A percentile compares a stretch with the other conserved stretches of the same genome.
phyloP scores from a whole-genome alignment of 2,329 filamentous ascomycete species.

The Thermoascus crustaceus region DNA sequence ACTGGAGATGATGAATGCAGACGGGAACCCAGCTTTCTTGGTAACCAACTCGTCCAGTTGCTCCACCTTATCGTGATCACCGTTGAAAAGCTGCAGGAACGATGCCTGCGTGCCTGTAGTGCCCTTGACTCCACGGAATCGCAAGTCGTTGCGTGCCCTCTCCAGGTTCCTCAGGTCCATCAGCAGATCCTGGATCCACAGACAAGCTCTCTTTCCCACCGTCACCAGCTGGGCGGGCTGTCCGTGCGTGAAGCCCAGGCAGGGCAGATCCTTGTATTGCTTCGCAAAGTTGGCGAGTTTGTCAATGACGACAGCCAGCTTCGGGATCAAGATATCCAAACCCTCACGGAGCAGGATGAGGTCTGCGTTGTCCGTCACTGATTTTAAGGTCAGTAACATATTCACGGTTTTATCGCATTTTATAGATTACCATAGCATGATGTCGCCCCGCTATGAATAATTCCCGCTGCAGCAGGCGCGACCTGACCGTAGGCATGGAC shows the following conservation, averaged over 20 bases:
- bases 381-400: conserved; percentile 37
- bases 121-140: conserved; percentile 66
- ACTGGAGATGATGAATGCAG: conserved; percentile 56
- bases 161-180: conserved; percentile 70
- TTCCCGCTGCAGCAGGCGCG: conserved; percentile 69
- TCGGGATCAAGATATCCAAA: conserved; percentile 66
- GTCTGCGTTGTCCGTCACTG: conserved; percentile 67
- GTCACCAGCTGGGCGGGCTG: conserved; percentile 52
- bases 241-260: conserved; percentile 68
- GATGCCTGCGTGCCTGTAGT: conserved; percentile 73
- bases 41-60: conserved; percentile 56
- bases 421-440: conserved; percentile 32
- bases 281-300: conserved; percentile 66
- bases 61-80: conserved; percentile 53
- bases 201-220: conserved; percentile 46
- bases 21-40: conserved; percentile 56
- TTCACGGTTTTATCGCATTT: no score
- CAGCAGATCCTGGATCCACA: conserved; percentile 65
- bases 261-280: conserved; percentile 63
- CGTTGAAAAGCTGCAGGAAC: conserved; percentile 62
- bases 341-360: conserved; percentile 69
- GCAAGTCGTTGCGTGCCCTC: conserved; percentile 57
- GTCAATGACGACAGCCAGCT: conserved; percentile 68
- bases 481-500: conserved; percentile 56
- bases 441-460: conserved; percentile 70